These are phyloP conservation scores for Podospora didyma DNA, from an alignment of 495 filamentous ascomycete genomes.

Conservation along the genomic window DNA sequence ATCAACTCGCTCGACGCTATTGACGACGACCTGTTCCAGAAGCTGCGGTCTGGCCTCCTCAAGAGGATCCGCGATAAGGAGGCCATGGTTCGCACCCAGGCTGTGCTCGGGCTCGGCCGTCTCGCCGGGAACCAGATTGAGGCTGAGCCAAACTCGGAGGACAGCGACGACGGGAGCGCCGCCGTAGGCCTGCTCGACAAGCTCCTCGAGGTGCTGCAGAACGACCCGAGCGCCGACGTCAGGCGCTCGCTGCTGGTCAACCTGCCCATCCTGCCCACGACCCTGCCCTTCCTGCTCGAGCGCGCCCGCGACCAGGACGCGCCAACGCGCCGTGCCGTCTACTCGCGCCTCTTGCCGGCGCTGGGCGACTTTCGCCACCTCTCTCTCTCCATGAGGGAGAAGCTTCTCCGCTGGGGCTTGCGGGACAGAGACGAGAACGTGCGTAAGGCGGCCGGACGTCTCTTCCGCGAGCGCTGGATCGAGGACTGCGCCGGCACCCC, in stretches of 20 bases:
- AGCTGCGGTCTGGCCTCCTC: conserved; percentile 67
- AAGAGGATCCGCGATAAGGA: conserved; percentile 92
- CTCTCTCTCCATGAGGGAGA: conserved; percentile 92
- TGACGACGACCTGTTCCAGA: conserved; percentile 82
- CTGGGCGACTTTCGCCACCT: conserved; percentile 95
- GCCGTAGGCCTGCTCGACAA: conserved; percentile 65
- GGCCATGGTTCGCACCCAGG: conserved; percentile 83
- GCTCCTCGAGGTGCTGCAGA: conserved; percentile 87
- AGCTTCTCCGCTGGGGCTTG: conserved; percentile 91
- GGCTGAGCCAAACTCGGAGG: conserved; percentile 65
- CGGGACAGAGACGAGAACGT: conserved; percentile 94
- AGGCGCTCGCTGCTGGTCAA: conserved; percentile 84
- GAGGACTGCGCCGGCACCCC: conserved; percentile 79
- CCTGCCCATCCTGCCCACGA: conserved; percentile 71
- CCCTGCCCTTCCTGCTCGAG: conserved; percentile 89
- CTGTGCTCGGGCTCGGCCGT: conserved; percentile 82
- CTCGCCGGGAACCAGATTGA: conserved; percentile 78
- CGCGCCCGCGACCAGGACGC: conserved; percentile 85
- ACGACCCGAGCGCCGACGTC: conserved; percentile 92
- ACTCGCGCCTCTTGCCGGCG: conserved; percentile 80
- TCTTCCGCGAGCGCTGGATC: conserved; percentile 94
- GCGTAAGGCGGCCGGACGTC: conserved; percentile 79
- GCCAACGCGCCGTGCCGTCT: conserved; percentile 76
- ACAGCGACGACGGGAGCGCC: conserved; percentile 54
- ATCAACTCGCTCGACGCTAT: conserved; percentile 90